Base-by-base conservation (phyloP, 2,329 filamentous ascomycete species). In the Cladobotryum mycophilum region DNA sequence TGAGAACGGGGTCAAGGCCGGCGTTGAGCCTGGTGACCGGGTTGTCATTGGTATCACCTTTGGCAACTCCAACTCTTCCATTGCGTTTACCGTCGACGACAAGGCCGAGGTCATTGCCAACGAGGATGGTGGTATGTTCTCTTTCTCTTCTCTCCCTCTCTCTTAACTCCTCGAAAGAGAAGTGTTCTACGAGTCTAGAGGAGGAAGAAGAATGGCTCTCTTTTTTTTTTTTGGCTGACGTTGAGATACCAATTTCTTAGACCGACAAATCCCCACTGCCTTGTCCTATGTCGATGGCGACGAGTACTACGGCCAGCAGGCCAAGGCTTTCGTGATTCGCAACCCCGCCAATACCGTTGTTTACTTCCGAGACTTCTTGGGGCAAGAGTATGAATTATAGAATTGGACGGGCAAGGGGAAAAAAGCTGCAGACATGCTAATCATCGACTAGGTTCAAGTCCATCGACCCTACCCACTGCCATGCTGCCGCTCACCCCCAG, bases 101-200 rank as follows among this genome's bases (percentile, higher is more conserved):
- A 95, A 95, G 78, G 86, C 90, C 58, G 89, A 96, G 70, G 92
- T 99, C 57, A 97, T 99, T 74, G 93, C 93, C 66, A 97, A 99
- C 74, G 93, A 97, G 76, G 93, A 97, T 67, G 93, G 93, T 78
- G 89, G 89, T 90, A 69, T 65, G 82, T 72, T 42, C n/a, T n/a
- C n/a, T n/a, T n/a, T n/a, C n/a, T n/a, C n/a, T n/a, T n/a, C n/a
- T n/a, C n/a, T 46, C 20, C 20, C 20, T 20, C 5, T 20, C 20
- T n/a, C 17, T 45, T 42, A 44, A 14, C 20, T 34, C 11, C 17
- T 7, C 25, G 9, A 11, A 7, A 30, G 25, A 30, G 25, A 2
- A 30, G 4, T 4, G 4, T 30, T 11, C 25, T 38, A 35, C 25
- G 8, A 22, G 20, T 14, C 6, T 34, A n/a, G 35, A 42, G 20